Evolutionary conservation across 495 filamentous ascomycete species (phyloP).

Genomic region (Aspergillus affinis): DNA sequence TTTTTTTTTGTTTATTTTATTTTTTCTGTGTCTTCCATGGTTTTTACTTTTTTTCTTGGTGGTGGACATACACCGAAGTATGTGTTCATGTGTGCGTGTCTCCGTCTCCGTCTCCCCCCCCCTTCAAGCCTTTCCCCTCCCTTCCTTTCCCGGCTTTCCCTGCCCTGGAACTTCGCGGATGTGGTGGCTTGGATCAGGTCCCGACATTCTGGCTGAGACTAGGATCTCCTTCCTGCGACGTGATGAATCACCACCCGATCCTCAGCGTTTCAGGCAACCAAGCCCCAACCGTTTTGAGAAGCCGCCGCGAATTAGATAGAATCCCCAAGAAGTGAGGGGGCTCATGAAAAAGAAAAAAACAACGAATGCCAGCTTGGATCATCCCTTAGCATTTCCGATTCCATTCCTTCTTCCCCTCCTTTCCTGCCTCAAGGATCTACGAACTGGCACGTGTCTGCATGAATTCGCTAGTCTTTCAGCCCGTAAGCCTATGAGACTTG

Average conservation of each 20-base stretch:
- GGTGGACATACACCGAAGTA: neutral
- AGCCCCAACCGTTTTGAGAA: neutral
- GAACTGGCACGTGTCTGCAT: conserved; percentile 30
- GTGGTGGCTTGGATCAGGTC: conserved; percentile 24
- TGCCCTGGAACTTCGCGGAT: neutral
- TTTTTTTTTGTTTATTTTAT: neutral
- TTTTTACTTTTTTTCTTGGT: neutral
- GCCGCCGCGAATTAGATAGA: neutral
- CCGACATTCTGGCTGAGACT: conserved; percentile 31
- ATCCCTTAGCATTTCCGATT: conserved; percentile 1
- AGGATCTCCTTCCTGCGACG: conserved; percentile 19
- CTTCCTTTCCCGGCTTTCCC: neutral
- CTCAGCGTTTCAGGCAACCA: conserved; percentile 9
- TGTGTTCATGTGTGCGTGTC: neutral
- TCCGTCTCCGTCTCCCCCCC: neutral
- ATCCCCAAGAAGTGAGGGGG: neutral
- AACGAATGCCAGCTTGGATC: conserved; percentile 1
- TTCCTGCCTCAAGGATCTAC: conserved; percentile 28
- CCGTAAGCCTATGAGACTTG: conserved; percentile 11
- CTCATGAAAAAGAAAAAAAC: neutral
- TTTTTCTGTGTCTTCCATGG: neutral
- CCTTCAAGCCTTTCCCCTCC: neutral
- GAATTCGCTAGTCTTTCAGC: conserved; percentile 9
- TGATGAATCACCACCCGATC: conserved; percentile 17
- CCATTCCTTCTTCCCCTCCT: conserved; percentile 3